phyloP scores from a whole-genome alignment of 2,329 filamentous ascomycete species.

The Fusarium sp. region DNA sequence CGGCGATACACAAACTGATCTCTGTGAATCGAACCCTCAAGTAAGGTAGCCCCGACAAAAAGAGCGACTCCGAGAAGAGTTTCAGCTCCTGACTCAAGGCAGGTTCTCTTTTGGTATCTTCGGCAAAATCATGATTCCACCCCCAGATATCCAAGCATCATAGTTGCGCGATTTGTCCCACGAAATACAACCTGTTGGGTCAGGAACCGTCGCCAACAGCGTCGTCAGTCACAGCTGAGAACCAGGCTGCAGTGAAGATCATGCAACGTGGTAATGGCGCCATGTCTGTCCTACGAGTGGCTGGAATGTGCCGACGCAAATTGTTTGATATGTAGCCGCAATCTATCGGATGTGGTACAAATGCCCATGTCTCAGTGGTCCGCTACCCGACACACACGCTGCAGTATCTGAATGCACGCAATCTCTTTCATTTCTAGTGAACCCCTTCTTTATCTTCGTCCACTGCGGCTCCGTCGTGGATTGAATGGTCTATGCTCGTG shows the following conservation, averaged over 20 bases:
- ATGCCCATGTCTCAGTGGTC: not conserved
- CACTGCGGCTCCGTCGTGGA: conserved; percentile 1
- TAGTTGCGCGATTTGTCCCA: not conserved
- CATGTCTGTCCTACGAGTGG: not conserved
- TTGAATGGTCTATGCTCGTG: not conserved
- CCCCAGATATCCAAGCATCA: not conserved
- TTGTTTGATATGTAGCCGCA: not conserved
- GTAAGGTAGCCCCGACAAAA: not conserved
- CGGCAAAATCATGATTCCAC: not conserved
- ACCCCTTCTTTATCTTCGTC: not conserved
- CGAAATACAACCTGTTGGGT: not conserved
- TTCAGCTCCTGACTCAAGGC: not conserved
- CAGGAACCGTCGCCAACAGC: not conserved
- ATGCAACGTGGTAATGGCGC: not conserved
- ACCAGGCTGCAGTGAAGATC: not conserved
- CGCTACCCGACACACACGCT: not conserved
- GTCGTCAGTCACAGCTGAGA: not conserved
- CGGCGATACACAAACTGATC: not conserved
- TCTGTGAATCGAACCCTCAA: not conserved
- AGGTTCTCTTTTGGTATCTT: not conserved
- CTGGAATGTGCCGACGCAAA: not conserved
- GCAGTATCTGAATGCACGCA: not conserved
- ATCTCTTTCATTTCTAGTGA: not conserved
- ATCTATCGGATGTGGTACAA: not conserved
- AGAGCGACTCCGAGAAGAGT: not conserved